Conservation (phyloP, 495 filamentous ascomycete genomes). For the Daldinia vernicosa region DNA sequence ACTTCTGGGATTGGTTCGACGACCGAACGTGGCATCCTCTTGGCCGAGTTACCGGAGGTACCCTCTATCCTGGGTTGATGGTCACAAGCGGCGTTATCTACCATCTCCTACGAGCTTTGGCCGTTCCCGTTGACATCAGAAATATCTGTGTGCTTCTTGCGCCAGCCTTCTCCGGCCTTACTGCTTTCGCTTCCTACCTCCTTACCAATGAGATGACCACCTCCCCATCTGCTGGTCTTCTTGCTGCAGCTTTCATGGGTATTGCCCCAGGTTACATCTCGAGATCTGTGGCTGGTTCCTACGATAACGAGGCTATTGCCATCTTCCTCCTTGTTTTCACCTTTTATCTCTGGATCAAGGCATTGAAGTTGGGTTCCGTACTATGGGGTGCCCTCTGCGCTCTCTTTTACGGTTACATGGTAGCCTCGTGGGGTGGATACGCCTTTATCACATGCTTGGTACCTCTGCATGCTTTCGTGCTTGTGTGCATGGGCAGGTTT, state of each 20-base stretch:
- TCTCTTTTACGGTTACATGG: constrained; percentile 99
- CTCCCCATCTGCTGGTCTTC: constrained; percentile 90
- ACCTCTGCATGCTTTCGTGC: constrained; percentile 92
- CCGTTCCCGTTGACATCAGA: constrained; percentile 96
- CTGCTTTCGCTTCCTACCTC: constrained; percentile 92
- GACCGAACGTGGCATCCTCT: constrained; percentile 99
- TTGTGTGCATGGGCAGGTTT: constrained; percentile 96
- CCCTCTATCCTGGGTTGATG: constrained; percentile 98
- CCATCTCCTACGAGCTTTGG: constrained; percentile 88
- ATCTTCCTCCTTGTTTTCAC: constrained; percentile 99
- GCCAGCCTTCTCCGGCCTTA: constrained; percentile 94
- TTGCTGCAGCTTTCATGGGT: constrained; percentile 96
- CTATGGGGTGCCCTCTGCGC: constrained; percentile 96
- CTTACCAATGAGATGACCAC: constrained; percentile 95
- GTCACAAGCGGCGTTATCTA: constrained; percentile 98
- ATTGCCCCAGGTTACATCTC: constrained; percentile 98
- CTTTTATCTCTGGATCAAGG: constrained; percentile 99
- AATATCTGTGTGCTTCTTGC: constrained; percentile 98
- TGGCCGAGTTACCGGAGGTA: constrained; percentile 97
- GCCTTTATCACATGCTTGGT: constrained; percentile 99
- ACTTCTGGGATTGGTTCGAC: constrained; percentile 99
- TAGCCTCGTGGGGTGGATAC: constrained; percentile 99
- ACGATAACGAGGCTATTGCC: constrained; percentile 99
- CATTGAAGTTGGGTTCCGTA: constrained; percentile 92
- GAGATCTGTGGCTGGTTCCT: constrained; percentile 95